Base-by-base conservation (phyloP, 192 early-diverging fungal genomes). In the Allomyces macrogynus region DNA sequence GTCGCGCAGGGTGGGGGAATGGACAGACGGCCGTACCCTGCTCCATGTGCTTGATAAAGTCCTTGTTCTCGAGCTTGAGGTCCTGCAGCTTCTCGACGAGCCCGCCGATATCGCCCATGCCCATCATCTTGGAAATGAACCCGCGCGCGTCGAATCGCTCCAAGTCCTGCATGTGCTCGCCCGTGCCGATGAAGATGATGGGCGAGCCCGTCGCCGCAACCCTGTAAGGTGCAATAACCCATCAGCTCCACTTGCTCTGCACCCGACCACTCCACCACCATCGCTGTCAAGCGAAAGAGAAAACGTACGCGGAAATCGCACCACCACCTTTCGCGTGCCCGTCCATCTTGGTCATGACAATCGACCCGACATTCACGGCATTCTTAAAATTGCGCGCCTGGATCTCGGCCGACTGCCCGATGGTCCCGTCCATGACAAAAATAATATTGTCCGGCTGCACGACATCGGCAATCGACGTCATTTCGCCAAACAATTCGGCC, bases 271-370 rank as follows among this genome's bases (percentile, higher is more conserved):
- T 8, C 3, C 32, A 40, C 32, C 32, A 27, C 26, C 26, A 27
- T 4, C 26, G 4, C 26, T 4, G 4, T 4, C 26, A 27, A 1
- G 26, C 26, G 26, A 27, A 27, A 1, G 26, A 27, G 4, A 27
- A 27, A 27, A 72, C 79, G 69, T 78, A 80, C 71, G 94, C 94
- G 43, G 92, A 94, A 60, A 97, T 97, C 24, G 94, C 94, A 78
- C 94, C 94, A 73, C 94, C 94, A 72, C 94, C 94, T 75, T 95
- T 97, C 23, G 94, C 94, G 66, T 97, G 94, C 22, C 94, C 94
- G 72, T 97, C 94, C 89, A 97, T 92, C 77, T 97, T 97, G 61
- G 94, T 97, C 40, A 97, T 91, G 69, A 97, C 87, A 61, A 97
- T 92, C 5, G 93, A 94, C 64, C 94, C 94, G 62, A 97, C 87